A percentile compares a stretch with the other conserved stretches of the same genome.
These are phyloP conservation scores for Ceriops zippeliana DNA, from an alignment of 345 rosid genomes.

Conservation along the genomic window DNA sequence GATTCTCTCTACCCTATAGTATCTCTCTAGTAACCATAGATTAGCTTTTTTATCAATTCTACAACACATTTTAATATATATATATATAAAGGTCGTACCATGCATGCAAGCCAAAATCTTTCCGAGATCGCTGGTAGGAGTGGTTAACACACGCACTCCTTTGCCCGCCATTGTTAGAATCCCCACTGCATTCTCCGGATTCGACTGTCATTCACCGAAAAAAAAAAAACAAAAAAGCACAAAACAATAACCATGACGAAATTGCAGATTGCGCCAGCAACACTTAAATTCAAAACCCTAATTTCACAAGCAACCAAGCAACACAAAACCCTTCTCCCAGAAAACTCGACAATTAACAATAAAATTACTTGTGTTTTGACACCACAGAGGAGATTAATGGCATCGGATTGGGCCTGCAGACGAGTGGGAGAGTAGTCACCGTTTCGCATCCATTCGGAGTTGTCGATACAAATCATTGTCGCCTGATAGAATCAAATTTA, in stretches of 20 bases:
- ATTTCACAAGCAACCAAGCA: background rate
- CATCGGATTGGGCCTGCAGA: conserved; percentile 64
- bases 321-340: background rate
- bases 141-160: conserved; percentile 68
- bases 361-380: conserved; percentile 63
- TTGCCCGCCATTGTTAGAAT: conserved; percentile 80
- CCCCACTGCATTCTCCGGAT: conserved; percentile 87
- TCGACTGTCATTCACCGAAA: conserved; percentile 41
- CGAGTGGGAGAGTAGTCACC: conserved; percentile 65
- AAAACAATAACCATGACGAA: background rate
- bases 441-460: conserved; percentile 77
- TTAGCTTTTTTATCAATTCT: too few relatives aligned
- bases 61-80: background rate
- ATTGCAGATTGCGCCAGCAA: too few relatives aligned
- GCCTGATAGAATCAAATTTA: conserved; percentile 29
- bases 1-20: too few relatives aligned
- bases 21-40: too few relatives aligned
- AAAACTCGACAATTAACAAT: background rate
- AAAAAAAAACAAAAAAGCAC: background rate
- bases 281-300: too few relatives aligned
- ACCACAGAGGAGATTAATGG: conserved; percentile 63
- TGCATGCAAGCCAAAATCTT: conserved; percentile 76
- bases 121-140: conserved; percentile 79
- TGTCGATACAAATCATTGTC: conserved; percentile 72
- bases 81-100: conserved; percentile 27